Base-by-base conservation (phyloP, 2,329 filamentous ascomycete species). In the Xylaria sp. region DNA sequence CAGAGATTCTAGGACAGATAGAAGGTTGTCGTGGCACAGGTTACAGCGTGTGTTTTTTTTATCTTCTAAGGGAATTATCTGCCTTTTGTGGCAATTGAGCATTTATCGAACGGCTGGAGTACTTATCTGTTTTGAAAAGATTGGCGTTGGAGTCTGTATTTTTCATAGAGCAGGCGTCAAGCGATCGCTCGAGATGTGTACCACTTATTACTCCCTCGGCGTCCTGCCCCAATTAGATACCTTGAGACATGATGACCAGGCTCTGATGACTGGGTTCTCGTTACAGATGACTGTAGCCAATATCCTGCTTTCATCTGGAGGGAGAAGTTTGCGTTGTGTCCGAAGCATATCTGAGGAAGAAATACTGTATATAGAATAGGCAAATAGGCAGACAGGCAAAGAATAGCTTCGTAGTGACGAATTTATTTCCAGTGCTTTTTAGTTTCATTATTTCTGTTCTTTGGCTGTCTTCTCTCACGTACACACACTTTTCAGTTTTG, bases 1-100 rank as follows among this genome's bases (percentile, higher is more conserved):
- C 80, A 70, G 18, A 55, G 64, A 8, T 70, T 72, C 43, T 70
- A 55, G 20, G 23, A 13, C 25, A 33, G 23, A 54, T 59, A 25
- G 54, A 23, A 25, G 25, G 46, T 39, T 55, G 3, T 2, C 20
- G 41, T 62, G 49, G 58, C 43, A 51, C 25, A 7, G 20, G 31
- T 43, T 4, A 18, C 28, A 15, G 20, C 12, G 39, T 52, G 12
- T 41, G 13, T 46, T 15, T 36, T 36, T 10, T 36, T 64, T 64
- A n/a, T n/a, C 52, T 64, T 13, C 56, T 60, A 57, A 31, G 49
- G 41, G 33, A 23, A 28, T 5, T 28, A 28, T 28, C 13, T 20
- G 39, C 20, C 20, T 39, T 56, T 7, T 25, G 33, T 49, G 46
- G 33, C 41, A 23, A 31, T 33, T 12, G 20, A 49, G 39, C 59